Evolutionary conservation across 2,329 filamentous ascomycete genomes (phyloP).

Genomic region (Calonectria montana): DNA sequence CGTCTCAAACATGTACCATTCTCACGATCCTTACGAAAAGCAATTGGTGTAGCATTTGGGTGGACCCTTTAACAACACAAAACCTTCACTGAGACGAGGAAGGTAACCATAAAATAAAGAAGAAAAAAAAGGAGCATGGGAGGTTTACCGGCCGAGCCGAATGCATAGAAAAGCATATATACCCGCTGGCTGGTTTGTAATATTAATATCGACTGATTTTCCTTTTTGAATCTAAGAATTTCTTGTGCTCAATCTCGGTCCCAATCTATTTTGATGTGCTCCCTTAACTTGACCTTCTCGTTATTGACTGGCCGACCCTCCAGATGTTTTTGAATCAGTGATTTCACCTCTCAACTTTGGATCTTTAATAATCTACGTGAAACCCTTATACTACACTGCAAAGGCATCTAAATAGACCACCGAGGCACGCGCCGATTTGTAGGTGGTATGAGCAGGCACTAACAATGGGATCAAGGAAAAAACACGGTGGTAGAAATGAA

Average conservation of each 20-base stretch:
- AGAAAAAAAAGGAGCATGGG: constrained; percentile 38
- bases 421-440: too few species aligned
- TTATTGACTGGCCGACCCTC: too few species aligned
- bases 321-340: too few species aligned
- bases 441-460: too few species aligned
- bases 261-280: background rate
- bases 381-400: too few species aligned
- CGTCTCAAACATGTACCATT: constrained; percentile 54
- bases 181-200: constrained; percentile 49
- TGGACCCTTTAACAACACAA: constrained; percentile 31
- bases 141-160: constrained; percentile 40
- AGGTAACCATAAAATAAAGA: constrained; percentile 32
- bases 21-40: constrained; percentile 69
- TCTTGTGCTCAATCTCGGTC: constrained; percentile 17
- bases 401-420: too few species aligned
- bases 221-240: constrained; percentile 34
- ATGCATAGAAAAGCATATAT: constrained; percentile 45
- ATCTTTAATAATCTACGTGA: too few species aligned
- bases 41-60: constrained; percentile 43
- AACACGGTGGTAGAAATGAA: too few species aligned
- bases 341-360: too few species aligned
- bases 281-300: background rate
- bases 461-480: too few species aligned
- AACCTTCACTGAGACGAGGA: constrained; percentile 29
- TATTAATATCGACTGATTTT: constrained; percentile 45